Evolutionary conservation across 306 rosid species (phyloP).

Genomic region (Cucumis cinereus): DNA sequence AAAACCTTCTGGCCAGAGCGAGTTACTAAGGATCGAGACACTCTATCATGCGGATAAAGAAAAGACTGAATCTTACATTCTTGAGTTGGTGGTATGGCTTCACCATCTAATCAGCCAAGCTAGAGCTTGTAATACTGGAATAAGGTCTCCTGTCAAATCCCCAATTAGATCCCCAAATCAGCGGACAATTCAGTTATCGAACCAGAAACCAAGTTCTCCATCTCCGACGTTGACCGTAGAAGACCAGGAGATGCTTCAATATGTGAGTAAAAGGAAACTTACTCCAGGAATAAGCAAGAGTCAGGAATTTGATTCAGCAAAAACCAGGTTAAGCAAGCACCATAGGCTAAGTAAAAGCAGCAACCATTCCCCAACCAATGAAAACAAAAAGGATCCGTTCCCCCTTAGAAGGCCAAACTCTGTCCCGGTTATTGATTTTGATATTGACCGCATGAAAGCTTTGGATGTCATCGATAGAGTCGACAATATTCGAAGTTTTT

Average conservation of each 20-base stretch:
- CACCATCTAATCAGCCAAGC: constrained; percentile 80
- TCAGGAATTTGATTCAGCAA: constrained; percentile 70
- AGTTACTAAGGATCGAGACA: constrained; percentile 77
- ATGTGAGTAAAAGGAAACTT: constrained; percentile 66
- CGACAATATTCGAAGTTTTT: constrained; percentile 55
- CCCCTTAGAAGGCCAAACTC: constrained; percentile 53
- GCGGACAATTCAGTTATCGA: constrained; percentile 24
- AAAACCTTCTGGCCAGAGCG: constrained; percentile 59
- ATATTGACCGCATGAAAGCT: constrained; percentile 57
- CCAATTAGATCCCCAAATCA: constrained; percentile 71
- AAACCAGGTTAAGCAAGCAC: constrained; percentile 58
- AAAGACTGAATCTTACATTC: constrained; percentile 65
- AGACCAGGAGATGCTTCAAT: constrained; percentile 85
- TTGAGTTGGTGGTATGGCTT: constrained; percentile 86
- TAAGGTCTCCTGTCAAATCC: constrained; percentile 86
- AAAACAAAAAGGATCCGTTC: constrained; percentile 38
- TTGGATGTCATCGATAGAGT: constrained; percentile 75
- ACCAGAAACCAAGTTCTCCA: constrained; percentile 33
- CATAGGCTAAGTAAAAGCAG: constrained; percentile 86
- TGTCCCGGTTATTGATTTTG: constrained; percentile 68
- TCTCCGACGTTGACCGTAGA: constrained; percentile 62
- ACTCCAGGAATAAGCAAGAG: constrained; percentile 96
- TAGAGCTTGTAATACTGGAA: constrained; percentile 52
- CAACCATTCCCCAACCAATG: constrained; percentile 70
- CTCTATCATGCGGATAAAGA: constrained; percentile 90